Percentiles rank a stretch among this genome's conserved stretches.
Conservation (phyloP, 2,329 filamentous ascomycete species). For the Camillea tinctor region DNA sequence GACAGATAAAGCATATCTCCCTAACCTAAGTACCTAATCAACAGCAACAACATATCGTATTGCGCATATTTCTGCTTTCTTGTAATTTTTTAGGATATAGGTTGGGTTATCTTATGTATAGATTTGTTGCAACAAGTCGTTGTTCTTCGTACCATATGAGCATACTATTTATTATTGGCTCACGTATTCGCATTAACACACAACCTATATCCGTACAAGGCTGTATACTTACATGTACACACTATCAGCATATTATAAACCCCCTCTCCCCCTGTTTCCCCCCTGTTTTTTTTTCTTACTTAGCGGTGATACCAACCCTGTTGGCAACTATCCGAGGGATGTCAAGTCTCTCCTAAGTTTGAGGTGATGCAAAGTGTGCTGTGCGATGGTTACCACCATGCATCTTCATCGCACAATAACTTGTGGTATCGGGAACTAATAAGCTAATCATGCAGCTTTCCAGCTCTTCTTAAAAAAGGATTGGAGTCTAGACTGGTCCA, state of each 20-base stretch:
- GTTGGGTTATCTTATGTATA: background rate
- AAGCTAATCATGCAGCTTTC: background rate
- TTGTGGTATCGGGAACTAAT: background rate
- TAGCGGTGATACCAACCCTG: background rate
- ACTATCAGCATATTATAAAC: too few species aligned
- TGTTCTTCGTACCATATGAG: too few species aligned
- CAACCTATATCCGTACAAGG: too few species aligned
- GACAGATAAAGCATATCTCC: conserved; percentile 7
- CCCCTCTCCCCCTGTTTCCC: too few species aligned
- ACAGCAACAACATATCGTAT: background rate
- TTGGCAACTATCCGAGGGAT: background rate
- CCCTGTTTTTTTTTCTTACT: background rate
- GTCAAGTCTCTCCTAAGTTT: too few species aligned
- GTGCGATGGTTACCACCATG: background rate
- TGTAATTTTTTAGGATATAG: background rate
- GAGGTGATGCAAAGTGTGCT: too few species aligned
- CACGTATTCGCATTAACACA: too few species aligned
- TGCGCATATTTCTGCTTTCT: background rate
- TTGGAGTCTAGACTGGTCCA: background rate
- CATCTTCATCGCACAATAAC: background rate
- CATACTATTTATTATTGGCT: too few species aligned
- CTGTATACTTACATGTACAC: too few species aligned
- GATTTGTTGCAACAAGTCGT: too few species aligned
- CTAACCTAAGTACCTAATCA: too few species aligned
- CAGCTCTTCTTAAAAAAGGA: background rate